Evolutionary conservation across 768 basidiomycete species (phyloP).

Genomic region (Amanita rubescens): DNA sequence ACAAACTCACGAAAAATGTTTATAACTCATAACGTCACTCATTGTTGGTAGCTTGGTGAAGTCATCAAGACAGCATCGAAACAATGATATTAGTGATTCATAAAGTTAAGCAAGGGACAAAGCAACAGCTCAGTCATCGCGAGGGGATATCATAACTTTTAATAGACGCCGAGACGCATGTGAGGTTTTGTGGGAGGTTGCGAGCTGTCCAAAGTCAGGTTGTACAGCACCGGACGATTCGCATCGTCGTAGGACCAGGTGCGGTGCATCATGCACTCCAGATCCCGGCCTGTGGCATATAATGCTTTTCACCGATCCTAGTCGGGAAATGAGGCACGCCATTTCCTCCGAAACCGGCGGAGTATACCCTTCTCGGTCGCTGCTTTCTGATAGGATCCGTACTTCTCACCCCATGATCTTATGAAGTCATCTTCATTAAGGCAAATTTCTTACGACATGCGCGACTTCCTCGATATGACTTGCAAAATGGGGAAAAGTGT

Average conservation of each 20-base stretch:
- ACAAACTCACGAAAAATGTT: neutral
- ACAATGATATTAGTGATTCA: neutral
- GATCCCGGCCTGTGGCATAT: neutral
- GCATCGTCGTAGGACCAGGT: neutral
- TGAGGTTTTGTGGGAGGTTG: neutral
- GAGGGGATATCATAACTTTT: neutral
- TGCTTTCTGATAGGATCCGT: neutral
- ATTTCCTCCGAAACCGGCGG: conserved; percentile 15
- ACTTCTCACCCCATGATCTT: conserved; percentile 2
- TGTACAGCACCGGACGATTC: neutral
- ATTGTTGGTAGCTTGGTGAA: neutral
- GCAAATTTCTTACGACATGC: conserved; percentile 16
- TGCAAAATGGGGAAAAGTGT: neutral
- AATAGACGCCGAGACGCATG: neutral
- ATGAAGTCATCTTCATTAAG: conserved; percentile 5
- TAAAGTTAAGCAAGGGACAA: neutral
- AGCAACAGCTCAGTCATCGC: neutral
- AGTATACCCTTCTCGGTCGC: neutral
- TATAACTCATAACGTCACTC: neutral
- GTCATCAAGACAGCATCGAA: neutral
- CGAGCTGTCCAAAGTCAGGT: neutral
- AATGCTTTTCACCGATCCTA: neutral
- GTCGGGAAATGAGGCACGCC: neutral
- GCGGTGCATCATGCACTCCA: neutral
- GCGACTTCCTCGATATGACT: conserved; percentile 13